phyloP scores from a whole-genome alignment of 192 early-diverging fungal genomes.

The Backusella tarrabulga region DNA sequence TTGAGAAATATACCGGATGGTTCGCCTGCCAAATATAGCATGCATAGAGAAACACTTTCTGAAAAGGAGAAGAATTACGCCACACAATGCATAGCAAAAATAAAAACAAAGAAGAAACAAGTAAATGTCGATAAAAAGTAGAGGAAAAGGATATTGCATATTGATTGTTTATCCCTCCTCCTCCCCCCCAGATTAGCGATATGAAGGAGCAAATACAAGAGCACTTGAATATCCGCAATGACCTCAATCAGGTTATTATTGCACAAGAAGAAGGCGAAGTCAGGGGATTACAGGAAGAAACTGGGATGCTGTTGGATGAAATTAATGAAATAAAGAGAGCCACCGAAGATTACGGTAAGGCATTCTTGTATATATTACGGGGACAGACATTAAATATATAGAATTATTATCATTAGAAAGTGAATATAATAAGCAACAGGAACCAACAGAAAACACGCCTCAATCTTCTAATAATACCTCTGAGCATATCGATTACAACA shows the following conservation, averaged over 20 bases:
- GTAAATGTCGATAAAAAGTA: neutral
- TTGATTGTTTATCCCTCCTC: neutral
- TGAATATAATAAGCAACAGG: neutral
- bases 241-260: neutral
- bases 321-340: neutral
- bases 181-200: neutral
- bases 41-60: no score
- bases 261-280: neutral
- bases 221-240: neutral
- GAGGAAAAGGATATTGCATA: neutral
- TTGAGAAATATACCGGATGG: no score
- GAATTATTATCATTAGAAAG: neutral
- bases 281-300: neutral
- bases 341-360: neutral
- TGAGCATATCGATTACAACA: neutral
- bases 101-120: neutral
- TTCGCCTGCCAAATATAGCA: no score
- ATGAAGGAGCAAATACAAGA: neutral
- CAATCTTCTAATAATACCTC: neutral
- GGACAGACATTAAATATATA: no score
- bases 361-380: no score
- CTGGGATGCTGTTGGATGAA: neutral
- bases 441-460: no score
- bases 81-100: neutral
- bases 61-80: neutral